These are phyloP conservation scores for Penicillium manginii DNA, from an alignment of 495 filamentous ascomycete species.

Conservation along the genomic window DNA sequence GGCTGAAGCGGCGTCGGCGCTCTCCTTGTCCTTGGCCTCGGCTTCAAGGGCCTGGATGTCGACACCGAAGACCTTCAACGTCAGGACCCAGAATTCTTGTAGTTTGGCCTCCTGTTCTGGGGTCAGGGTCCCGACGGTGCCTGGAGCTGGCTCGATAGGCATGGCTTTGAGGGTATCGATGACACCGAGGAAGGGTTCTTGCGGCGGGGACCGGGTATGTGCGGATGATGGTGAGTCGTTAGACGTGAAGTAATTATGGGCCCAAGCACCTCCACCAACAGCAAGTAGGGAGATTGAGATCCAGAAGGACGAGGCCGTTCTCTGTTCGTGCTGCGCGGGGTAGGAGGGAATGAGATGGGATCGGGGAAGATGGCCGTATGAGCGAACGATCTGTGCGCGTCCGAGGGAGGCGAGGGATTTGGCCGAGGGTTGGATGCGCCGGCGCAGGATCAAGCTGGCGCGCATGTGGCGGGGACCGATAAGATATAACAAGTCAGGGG, in stretches of 20 bases:
- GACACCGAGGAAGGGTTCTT: constrained; percentile 40
- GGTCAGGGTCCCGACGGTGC: constrained; percentile 86
- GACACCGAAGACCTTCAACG: constrained; percentile 81
- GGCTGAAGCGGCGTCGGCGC: constrained; percentile 27
- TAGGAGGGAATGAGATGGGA: constrained; percentile 30
- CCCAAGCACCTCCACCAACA: constrained; percentile 40
- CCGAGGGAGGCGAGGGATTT: constrained; percentile 25
- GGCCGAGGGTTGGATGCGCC: constrained; percentile 40
- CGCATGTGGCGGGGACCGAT: constrained; percentile 42
- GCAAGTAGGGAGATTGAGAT: constrained; percentile 39
- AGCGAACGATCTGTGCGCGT: constrained; percentile 30
- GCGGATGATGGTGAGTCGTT: constrained; percentile 12
- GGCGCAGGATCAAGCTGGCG: constrained; percentile 35
- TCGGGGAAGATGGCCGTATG: constrained; percentile 21
- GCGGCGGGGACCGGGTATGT: constrained; percentile 12
- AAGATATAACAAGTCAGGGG: constrained; percentile 1
- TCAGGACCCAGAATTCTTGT: constrained; percentile 79
- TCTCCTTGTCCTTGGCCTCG: constrained; percentile 10
- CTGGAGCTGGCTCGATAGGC: constrained; percentile 58
- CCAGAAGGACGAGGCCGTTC: constrained; percentile 45
- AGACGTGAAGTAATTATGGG: constrained; percentile 37
- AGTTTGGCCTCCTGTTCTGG: constrained; percentile 86
- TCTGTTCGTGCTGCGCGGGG: constrained; percentile 39
- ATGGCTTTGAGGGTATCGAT: constrained; percentile 48
- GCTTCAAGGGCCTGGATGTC: constrained; percentile 36